Evolutionary conservation across 1,284 basidiomycete species (phyloP), one percentile per base, ranked within the genome.

Genomic region (Tylopilus sp.): DNA sequence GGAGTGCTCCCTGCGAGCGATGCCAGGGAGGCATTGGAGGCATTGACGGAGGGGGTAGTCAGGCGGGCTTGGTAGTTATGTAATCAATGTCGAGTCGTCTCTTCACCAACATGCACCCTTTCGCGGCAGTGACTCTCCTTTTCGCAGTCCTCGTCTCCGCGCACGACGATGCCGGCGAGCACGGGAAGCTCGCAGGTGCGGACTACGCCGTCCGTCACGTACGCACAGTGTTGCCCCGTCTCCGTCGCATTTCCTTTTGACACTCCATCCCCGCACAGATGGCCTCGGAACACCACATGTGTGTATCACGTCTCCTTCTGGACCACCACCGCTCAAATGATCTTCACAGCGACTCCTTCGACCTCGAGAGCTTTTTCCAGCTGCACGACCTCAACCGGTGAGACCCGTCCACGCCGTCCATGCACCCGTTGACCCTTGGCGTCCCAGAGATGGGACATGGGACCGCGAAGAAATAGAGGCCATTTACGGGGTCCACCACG

Each of bases 401-500:
- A 58, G 77, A 69, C 46, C 6, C 35, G 42, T 26, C 33, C 15
- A 33, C 41, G 16, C 33, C 4, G 19, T 25, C 16, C n/a, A 9
- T 33, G 12, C 19, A 4, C 15, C 18, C 18, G 12, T 33, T 48
- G 35, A 51, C 21, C 9, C 29, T 19, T 37, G 6, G 35, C 9
- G 6, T 10, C 34, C 6, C 55, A 87, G 86, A 25, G 79, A 90
- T 59, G 83, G 88, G 0, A 59, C 75, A 33, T 90, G 89, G 85
- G 82, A 89, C 67, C 73, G 76, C 49, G 82, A 84, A 53, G 91
- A 95, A 68, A 87, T 95, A 54, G 85, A 95, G 65, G 90, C 92
- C 6, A 81, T 96, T 37, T 96, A 97, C 60, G 96, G 96, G 49
- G 89, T 99, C 19, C 93, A 98, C 69, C 97, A 99, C 68, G 80